Evolutionary conservation across 2,329 filamentous ascomycete species (phyloP).

Genomic region (Sporothrix luriei): DNA sequence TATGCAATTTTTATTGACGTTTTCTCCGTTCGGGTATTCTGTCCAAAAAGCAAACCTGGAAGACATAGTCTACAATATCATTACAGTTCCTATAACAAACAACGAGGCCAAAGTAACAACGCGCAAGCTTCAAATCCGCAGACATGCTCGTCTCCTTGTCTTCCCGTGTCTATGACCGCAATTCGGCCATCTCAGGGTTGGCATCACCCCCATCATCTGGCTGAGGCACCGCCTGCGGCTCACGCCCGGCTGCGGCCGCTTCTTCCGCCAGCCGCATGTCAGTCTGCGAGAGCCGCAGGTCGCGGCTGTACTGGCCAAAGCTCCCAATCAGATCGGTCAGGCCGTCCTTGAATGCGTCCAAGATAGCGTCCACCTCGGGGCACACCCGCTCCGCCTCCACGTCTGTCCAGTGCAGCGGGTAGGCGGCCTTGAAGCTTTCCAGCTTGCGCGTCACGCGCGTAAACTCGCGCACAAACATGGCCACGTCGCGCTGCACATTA

Average conservation of each 20-base stretch:
- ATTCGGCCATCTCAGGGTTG: conserved; percentile 28
- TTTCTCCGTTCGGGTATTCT: conserved; percentile 2
- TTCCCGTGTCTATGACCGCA: background rate
- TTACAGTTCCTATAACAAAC: conserved; percentile 19
- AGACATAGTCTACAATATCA: conserved; percentile 13
- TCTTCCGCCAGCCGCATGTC: conserved; percentile 77
- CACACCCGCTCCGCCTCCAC: conserved; percentile 58
- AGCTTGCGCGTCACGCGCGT: conserved; percentile 69
- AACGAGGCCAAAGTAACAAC: background rate
- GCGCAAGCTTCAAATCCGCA: background rate
- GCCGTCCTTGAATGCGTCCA: conserved; percentile 65
- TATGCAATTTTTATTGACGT: conserved; percentile 13
- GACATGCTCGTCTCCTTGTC: background rate
- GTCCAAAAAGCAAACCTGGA: background rate
- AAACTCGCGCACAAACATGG: conserved; percentile 71
- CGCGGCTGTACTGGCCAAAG: conserved; percentile 74
- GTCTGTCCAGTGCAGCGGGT: conserved; percentile 79
- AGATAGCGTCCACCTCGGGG: conserved; percentile 70
- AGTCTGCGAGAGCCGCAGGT: conserved; percentile 67
- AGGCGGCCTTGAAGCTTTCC: conserved; percentile 63
- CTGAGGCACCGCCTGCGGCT: conserved; percentile 14
- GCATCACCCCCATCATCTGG: conserved; percentile 29
- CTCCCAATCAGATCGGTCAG: conserved; percentile 66
- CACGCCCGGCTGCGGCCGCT: conserved; percentile 47
- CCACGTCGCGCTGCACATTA: conserved; percentile 81